Evolutionary conservation across 441 rosid species (phyloP), one percentile per base, ranked within the genome.

Genomic region (Hura crepitans): DNA sequence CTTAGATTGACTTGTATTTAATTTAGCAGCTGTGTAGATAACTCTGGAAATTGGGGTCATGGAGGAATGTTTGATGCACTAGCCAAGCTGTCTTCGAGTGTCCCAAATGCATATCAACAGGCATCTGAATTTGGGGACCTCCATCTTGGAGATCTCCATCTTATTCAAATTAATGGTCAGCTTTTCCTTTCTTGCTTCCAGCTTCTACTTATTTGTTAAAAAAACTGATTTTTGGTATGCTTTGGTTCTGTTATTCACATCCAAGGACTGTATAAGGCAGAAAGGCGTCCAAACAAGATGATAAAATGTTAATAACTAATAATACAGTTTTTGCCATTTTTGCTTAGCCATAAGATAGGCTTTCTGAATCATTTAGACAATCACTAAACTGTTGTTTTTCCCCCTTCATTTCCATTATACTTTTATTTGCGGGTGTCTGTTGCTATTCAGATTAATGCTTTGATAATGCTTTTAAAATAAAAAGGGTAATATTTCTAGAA

Each of bases 41-140:
- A 86, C 81, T 93, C 97, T 72, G 96, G 97, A 76, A 84, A 78
- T 58, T 93, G 98, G 98, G 96, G 98, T 33, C 89, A 79, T 68
- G 96, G 97, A 70, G 96, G 98, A 76, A 85, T 91, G 91, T 89
- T 93, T 72, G 79, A 85, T 79, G 89, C 93, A 17, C 75, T 93
- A 69, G 81, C 80, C 50, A 86, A 81, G 70, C 81, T 91, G 67
- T 91, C 95, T 53, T 50, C 69, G 62, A 73, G 67, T 65, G 75
- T 91, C 72, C 83, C 86, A 20, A 83, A 72, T 55, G 84, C 89
- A 10, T 91, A 93, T 73, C 84, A 75, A 54, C 66, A 76, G 30
- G 98, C 95, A 67, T 85, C 82, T n/a, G 86, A 87, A 71, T 83
- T 87, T 76, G 79, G 72, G 73, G 96, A 93, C 80, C 92, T 93